Base-by-base conservation (phyloP, 345 rosid species). In the Diplotaxis tenuifolia region DNA sequence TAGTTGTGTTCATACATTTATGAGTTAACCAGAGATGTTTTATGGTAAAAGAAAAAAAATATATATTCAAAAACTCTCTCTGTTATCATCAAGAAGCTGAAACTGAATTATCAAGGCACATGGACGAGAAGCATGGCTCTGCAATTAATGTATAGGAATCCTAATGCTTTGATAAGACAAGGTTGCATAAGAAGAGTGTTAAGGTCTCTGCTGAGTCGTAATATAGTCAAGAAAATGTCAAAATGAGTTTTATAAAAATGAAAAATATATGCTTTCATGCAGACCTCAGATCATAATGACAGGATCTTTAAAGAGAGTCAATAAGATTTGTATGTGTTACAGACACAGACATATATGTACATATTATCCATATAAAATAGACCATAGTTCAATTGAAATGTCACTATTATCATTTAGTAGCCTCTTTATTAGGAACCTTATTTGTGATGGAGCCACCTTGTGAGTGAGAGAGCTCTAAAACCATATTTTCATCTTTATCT, bases 331-430 rank as follows among this genome's bases (percentile, higher is more conserved):
- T 71, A 65, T 76, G 47, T 34, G 45, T 29, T 34, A 29, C 27
- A 40, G 15, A n/a, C 0, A 59, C 3, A 74, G n/a, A 57, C 3
- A 25, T 11, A 12, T 34, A 75, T 7, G 52, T 58, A 57, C 16
- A 22, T 38, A 38, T 14, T 7, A 31, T 49, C 20, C 18, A 47
- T 63, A 70, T 63, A 56, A 71, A 23, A 65, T 71, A 72, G 72
- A 71, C 76, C 76, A 70, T 70, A 28, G 63, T 55, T 63, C 70
- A 69, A 76, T 36, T 60, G 73, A 77, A 59, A 66, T 66, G 80
- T 77, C 80, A 52, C 72, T 71, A 11, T 77, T 65, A 71, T 65
- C 76, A 71, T 77, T 68, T 65, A 71, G 63, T 77, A 71, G 68
- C 62, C 62, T 77, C 80, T 71, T 77, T 65, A 77, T 57, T 59